Percentiles rank a stretch among this genome's conserved stretches.
These are phyloP conservation scores for Pseudotsuga menziesii DNA, from an alignment of 75 land plant genomes.

Conservation along the genomic window DNA sequence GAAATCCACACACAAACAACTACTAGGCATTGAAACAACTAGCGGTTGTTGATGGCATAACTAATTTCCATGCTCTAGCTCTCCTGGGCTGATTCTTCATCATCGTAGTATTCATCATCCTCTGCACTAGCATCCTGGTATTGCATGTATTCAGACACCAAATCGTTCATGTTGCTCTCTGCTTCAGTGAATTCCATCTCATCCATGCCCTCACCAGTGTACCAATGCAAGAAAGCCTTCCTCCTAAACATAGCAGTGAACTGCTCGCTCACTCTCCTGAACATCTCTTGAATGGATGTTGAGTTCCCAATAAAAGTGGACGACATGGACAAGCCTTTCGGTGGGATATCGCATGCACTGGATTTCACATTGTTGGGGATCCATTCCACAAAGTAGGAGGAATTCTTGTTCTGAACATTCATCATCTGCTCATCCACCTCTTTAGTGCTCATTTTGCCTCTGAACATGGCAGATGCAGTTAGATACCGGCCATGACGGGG, in stretches of 20 bases:
- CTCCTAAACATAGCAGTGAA: conserved; percentile 27
- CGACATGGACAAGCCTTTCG: conserved; percentile 24
- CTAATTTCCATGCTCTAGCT: too few relatives aligned
- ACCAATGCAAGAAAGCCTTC: conserved; percentile 24
- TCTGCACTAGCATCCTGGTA: conserved; percentile 15
- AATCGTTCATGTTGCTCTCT: conserved; percentile 43
- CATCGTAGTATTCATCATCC: conserved; percentile 8
- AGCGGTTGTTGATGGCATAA: too few relatives aligned
- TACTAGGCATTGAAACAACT: too few relatives aligned
- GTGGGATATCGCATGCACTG: conserved; percentile 24
- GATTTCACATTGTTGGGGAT: conserved; percentile 28
- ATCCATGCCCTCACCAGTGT: conserved; percentile 27
- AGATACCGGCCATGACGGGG: conserved; percentile 21
- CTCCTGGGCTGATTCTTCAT: background rate
- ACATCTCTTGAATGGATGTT: conserved; percentile 35
- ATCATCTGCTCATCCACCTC: conserved; percentile 39
- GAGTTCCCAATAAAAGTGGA: conserved; percentile 21
- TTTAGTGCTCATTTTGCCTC: conserved; percentile 31
- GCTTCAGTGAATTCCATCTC: conserved; percentile 49
- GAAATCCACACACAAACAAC: too few relatives aligned
- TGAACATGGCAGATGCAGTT: conserved; percentile 34
- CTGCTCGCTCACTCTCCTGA: conserved; percentile 35
- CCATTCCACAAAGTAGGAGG: conserved; percentile 37
- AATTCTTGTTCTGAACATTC: conserved; percentile 36
- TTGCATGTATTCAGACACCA: conserved; percentile 20